Evolutionary conservation across 2,329 filamentous ascomycete species (phyloP), one percentile per base, ranked within the genome.

Genomic region (Hortaea sp.): DNA sequence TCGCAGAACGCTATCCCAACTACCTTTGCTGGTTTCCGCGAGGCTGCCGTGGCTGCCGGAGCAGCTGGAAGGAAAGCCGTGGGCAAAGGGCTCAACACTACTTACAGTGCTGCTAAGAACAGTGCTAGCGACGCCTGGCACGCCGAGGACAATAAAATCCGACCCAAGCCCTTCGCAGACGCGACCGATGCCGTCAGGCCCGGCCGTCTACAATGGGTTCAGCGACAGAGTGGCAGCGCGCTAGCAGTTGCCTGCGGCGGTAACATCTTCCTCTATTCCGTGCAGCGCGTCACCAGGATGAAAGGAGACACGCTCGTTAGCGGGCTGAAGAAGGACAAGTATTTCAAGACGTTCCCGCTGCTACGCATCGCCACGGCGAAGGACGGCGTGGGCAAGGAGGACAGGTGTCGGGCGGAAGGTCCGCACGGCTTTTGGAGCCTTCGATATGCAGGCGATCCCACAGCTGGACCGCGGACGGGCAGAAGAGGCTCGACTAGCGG

Each of bases 61-160:
- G 82, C 86, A 41, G 58, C 58, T 55, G 81, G 84, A 7, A 79
- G 82, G 27, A 81, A 84, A 60, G 82, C 80, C 27, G 75, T 89
- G 45, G 84, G 83, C 45, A 81, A 81, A 42, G 83, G 82, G 40
- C 81, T 89, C 51, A 85, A 80, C 60, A 81, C 80, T 60, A 87
- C 84, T 4, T 75, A 88, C 29, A 82, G 81, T 37, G 84, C 82
- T 60, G 84, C 82, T n/a, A 68, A 68, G 49, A 83, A 81, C 47
- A 79, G 75, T 39, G 79, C 84, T 62, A 83, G 74, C 54, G 79
- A 84, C 53, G 75, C 88, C 48, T 80, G 84, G 41, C 84, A 88
- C 56, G 84, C 79, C 0, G 81, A 81, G 7, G 84, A 88, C 60
- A 88, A 86, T 63, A 78, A 86, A 51, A 76, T 88, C 38, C 77